Conservation (phyloP, 179 eudicot species). For the Corrigiola litoralis region DNA sequence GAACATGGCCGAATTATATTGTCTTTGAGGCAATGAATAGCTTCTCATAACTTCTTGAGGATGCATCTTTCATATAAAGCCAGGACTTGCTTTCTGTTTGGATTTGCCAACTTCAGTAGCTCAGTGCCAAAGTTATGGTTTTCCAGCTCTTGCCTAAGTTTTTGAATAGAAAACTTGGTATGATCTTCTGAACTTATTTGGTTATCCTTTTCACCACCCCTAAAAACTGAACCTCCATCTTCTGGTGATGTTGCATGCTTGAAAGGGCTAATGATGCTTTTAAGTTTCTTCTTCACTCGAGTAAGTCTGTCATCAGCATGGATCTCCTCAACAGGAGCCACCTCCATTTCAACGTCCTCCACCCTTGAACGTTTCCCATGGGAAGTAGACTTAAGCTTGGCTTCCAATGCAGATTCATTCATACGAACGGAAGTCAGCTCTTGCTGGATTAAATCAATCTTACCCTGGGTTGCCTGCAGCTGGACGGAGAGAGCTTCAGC, state of each 20-base stretch:
- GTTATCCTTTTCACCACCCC: constrained; percentile 47
- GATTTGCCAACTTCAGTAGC: constrained; percentile 64
- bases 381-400: constrained; percentile 63
- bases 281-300: constrained; percentile 60
- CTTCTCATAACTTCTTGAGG: constrained; percentile 46
- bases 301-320: constrained; percentile 32
- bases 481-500: constrained; percentile 83
- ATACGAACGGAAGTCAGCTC: constrained; percentile 67
- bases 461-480: constrained; percentile 78
- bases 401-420: constrained; percentile 67
- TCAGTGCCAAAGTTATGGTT: constrained; percentile 73
- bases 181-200: constrained; percentile 53
- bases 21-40: neutral
- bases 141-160: constrained; percentile 77
- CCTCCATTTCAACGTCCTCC: constrained; percentile 55
- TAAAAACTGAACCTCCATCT: constrained; percentile 57
- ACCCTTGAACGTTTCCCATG: constrained; percentile 65
- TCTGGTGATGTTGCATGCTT: constrained; percentile 36
- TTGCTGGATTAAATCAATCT: constrained; percentile 78
- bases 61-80: constrained; percentile 72
- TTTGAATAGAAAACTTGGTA: constrained; percentile 63
- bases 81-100: constrained; percentile 70
- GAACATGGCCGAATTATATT: neutral
- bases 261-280: constrained; percentile 56
- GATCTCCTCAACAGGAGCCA: constrained; percentile 57